These are phyloP conservation scores for Pinus tabuliformis DNA, from an alignment of 75 land plant genomes.

Conservation along the genomic window DNA sequence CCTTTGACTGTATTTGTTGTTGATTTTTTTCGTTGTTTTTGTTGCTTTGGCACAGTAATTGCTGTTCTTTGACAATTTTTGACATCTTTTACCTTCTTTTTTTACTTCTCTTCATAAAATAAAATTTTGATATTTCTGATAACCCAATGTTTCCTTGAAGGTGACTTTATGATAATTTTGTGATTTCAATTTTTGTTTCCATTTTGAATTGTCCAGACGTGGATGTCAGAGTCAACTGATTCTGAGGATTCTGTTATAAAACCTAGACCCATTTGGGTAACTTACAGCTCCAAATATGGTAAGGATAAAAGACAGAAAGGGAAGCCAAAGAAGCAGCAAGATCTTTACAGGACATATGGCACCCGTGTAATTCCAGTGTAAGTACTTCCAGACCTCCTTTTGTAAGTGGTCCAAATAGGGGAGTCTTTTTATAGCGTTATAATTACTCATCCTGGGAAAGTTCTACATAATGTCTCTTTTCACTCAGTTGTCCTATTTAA, in stretches of 20 bases:
- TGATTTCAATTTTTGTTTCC: not conserved
- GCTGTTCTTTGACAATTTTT: constrained; percentile 2
- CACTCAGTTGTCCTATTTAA: not conserved
- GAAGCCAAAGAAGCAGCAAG: constrained; percentile 34
- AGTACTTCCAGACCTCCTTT: constrained; percentile 17
- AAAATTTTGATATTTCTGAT: not conserved
- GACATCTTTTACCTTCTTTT: not conserved
- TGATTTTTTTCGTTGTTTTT: constrained; percentile 4
- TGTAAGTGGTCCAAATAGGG: not conserved
- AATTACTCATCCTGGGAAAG: not conserved
- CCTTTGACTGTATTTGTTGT: not conserved
- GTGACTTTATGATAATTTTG: not conserved
- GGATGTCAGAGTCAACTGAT: constrained; percentile 48
- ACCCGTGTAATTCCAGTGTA: constrained; percentile 98
- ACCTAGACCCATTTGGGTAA: constrained; percentile 69
- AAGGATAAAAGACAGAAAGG: constrained; percentile 44
- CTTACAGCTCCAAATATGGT: constrained; percentile 24
- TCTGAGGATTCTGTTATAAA: constrained; percentile 69
- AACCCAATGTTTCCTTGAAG: not conserved
- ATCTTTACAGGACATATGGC: constrained; percentile 76
- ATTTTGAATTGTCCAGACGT: constrained; percentile 22
- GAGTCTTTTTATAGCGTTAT: not conserved
- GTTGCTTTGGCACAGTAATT: not conserved
- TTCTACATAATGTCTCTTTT: not conserved
- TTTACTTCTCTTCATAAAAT: not conserved